Evolutionary conservation across 2,329 filamentous ascomycete genomes (phyloP).

Genomic region (Verticillium klebahnii): DNA sequence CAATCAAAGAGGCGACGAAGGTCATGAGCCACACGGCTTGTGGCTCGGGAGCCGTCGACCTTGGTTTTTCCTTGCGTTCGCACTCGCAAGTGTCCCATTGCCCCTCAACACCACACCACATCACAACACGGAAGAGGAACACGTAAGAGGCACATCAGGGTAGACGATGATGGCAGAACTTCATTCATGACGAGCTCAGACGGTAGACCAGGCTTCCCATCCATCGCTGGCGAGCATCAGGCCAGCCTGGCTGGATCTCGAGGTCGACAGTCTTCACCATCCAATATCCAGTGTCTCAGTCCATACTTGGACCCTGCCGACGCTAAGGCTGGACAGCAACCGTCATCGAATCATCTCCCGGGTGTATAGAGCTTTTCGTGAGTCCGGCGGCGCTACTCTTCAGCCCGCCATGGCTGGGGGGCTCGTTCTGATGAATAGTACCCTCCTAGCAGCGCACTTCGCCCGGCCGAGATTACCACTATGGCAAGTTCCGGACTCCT

Average conservation of each 20-base stretch:
- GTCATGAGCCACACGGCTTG: background rate
- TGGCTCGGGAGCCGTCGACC: background rate
- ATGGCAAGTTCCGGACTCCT: too few species aligned
- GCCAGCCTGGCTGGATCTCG: too few species aligned
- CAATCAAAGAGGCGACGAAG: background rate
- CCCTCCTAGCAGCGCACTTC: background rate
- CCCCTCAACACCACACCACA: too few species aligned
- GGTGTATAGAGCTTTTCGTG: background rate
- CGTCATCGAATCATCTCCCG: background rate
- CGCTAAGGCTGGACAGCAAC: background rate
- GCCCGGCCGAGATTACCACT: too few species aligned
- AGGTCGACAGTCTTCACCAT: background rate
- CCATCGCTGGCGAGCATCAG: too few species aligned
- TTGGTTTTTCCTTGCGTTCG: background rate
- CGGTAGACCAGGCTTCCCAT: too few species aligned
- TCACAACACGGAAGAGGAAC: too few species aligned
- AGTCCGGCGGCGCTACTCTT: background rate
- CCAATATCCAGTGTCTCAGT: background rate
- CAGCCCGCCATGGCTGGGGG: background rate
- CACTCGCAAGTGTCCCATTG: too few species aligned
- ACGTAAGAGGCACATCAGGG: too few species aligned
- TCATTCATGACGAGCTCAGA: too few species aligned
- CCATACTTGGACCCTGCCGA: background rate
- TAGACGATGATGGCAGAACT: too few species aligned
- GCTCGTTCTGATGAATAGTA: background rate